Evolutionary conservation across 2,329 filamentous ascomycete genomes (phyloP).

Genomic region (Ascochyta koolunga): DNA sequence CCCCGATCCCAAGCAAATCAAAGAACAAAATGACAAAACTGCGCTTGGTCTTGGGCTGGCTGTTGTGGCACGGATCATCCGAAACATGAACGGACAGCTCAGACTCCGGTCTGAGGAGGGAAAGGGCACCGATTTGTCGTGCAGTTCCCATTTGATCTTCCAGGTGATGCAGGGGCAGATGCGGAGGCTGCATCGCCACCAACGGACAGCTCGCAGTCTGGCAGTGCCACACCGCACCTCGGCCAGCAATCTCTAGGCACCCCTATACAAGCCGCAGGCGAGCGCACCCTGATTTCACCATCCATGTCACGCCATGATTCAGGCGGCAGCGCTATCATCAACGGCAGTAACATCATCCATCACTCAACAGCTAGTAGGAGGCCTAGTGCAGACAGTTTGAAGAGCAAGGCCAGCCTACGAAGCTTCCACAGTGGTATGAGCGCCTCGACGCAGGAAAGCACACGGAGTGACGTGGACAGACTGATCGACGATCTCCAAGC

Average conservation of each 20-base stretch:
- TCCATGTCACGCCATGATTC: constrained; percentile 33
- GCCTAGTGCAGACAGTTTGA: constrained; percentile 52
- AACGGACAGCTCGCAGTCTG: constrained; percentile 21
- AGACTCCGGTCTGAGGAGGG: constrained; percentile 83
- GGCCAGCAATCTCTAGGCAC: constrained; percentile 8
- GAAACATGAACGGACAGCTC: constrained; percentile 90
- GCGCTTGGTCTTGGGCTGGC: constrained; percentile 83
- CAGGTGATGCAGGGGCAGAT: constrained; percentile 44
- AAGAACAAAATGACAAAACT: constrained; percentile 46
- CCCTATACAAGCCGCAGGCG: constrained; percentile 47
- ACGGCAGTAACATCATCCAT: constrained; percentile 6
- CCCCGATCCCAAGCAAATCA: constrained; percentile 40
- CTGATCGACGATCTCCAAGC: constrained; percentile 75
- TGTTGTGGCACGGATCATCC: constrained; percentile 81
- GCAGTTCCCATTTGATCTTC: constrained; percentile 75
- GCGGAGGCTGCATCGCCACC: not conserved
- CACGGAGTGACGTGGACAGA: constrained; percentile 69
- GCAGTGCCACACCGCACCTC: constrained; percentile 29
- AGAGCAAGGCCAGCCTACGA: constrained; percentile 57
- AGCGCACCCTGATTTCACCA: constrained; percentile 65
- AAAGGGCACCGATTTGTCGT: constrained; percentile 84
- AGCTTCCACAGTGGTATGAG: constrained; percentile 56
- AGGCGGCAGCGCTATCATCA: constrained; percentile 9
- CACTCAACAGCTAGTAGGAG: constrained; percentile 22
- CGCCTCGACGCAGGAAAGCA: constrained; percentile 50